Conservation (phyloP, 2,329 filamentous ascomycete species). For the Colletotrichum nymphaeae region DNA sequence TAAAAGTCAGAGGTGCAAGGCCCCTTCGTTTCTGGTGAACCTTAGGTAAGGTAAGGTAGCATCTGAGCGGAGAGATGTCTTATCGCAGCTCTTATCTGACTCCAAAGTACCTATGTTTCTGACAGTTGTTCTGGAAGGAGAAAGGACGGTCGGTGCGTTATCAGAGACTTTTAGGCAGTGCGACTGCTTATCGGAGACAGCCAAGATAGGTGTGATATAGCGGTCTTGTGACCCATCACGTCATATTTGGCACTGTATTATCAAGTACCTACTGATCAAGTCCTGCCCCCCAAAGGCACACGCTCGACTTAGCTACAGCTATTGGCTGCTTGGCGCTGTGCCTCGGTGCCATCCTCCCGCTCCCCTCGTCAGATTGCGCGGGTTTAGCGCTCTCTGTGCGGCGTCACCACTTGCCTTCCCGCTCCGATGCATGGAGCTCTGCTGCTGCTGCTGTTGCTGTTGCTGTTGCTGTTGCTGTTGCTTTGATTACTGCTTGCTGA, state of each 20-base stretch:
- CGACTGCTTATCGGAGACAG: not conserved
- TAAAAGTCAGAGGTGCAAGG: conserved; percentile 31
- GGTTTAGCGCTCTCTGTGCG: conserved; percentile 19
- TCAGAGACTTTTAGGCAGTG: conserved; percentile 14
- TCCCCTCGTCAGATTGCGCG: not conserved
- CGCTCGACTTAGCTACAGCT: not conserved
- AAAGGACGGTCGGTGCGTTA: not conserved
- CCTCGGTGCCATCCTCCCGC: not conserved
- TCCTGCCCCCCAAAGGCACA: not conserved
- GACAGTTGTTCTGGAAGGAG: not conserved
- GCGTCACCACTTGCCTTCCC: conserved; percentile 7
- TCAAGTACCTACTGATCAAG: not conserved
- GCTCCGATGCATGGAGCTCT: conserved; percentile 17
- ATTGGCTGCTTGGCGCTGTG: not conserved
- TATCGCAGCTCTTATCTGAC: conserved; percentile 26
- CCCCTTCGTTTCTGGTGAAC: not conserved
- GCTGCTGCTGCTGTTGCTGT: not conserved
- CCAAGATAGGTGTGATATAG: fast-evolving
- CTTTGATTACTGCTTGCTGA: not conserved
- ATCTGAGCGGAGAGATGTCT: not conserved
- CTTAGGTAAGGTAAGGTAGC: not conserved
- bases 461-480: not conserved
- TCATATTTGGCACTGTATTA: not conserved
- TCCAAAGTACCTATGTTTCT: not conserved
- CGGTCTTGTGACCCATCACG: not conserved